These are phyloP conservation scores for Copromyces sp. DNA, from an alignment of 495 filamentous ascomycete species.

Conservation along the genomic window DNA sequence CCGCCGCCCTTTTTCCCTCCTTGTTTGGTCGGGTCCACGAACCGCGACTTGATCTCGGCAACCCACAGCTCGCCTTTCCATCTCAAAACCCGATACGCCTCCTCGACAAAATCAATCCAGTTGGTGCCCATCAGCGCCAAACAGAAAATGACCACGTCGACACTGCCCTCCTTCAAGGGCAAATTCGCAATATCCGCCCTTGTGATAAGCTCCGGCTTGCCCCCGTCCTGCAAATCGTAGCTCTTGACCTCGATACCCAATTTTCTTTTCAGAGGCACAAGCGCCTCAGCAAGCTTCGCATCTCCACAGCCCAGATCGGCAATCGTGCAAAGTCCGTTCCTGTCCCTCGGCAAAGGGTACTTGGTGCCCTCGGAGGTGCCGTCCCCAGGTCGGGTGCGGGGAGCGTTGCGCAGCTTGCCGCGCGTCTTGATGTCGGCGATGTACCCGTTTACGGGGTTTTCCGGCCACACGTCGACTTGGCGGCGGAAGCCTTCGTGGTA, in stretches of 20 bases:
- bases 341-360: conserved; percentile 22
- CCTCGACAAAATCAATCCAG: conserved; percentile 90
- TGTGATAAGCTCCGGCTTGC: conserved; percentile 56
- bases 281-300: conserved; percentile 56
- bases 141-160: conserved; percentile 87
- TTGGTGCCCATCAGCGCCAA: conserved; percentile 97
- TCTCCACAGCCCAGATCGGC: conserved; percentile 58
- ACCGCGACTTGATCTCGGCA: conserved; percentile 89
- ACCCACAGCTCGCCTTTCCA: conserved; percentile 96
- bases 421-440: conserved; percentile 55
- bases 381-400: conserved; percentile 20
- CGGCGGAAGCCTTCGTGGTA: conserved; percentile 93
- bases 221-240: conserved; percentile 47
- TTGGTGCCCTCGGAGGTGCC: conserved; percentile 9
- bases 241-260: conserved; percentile 30
- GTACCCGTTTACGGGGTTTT: conserved; percentile 85
- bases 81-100: conserved; percentile 79
- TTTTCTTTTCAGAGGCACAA: conserved; percentile 46
- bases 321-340: conserved; percentile 58
- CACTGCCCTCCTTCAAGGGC: conserved; percentile 56
- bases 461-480: conserved; percentile 90
- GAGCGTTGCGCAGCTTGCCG: conserved; percentile 24
- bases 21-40: conserved; percentile 45
- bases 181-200: conserved; percentile 80
- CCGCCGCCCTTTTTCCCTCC: conserved; percentile 8